phyloP scores from a whole-genome alignment of 306 rosid genomes.

The Luffa acutangula region DNA sequence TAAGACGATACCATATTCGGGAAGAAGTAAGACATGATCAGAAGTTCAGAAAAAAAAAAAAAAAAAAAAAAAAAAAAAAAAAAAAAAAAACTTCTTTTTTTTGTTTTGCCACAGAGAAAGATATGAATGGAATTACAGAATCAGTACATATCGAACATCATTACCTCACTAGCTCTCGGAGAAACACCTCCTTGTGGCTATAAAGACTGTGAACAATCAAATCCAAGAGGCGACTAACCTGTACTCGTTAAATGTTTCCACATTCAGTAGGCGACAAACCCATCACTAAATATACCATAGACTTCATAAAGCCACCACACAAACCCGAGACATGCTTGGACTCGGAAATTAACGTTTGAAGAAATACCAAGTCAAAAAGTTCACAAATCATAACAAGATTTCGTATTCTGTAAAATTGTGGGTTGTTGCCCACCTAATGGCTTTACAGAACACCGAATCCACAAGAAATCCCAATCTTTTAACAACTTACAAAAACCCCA shows the following conservation, averaged over 20 bases:
- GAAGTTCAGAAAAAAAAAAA: neutral
- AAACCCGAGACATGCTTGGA: neutral
- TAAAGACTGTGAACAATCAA: conserved; percentile 93
- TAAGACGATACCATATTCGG: neutral
- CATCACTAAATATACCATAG: neutral
- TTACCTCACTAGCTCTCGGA: conserved; percentile 88
- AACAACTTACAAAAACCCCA: neutral
- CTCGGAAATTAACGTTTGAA: neutral
- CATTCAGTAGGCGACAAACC: neutral
- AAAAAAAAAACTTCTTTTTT: no score
- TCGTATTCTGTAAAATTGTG: neutral
- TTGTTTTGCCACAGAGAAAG: neutral
- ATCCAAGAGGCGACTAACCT: conserved; percentile 81
- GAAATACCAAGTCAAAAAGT: neutral
- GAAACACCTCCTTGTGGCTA: conserved; percentile 90
- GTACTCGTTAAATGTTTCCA: conserved; percentile 18
- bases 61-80: no score
- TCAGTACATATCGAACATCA: neutral
- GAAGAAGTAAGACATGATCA: neutral
- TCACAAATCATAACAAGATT: neutral
- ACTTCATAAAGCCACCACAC: neutral
- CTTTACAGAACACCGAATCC: neutral
- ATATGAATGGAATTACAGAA: neutral
- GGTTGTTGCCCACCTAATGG: neutral
- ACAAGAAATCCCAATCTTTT: neutral